Evolutionary conservation across 1,139 yeast species (phyloP).

Genomic region (Hanseniaspora uvarum): DNA sequence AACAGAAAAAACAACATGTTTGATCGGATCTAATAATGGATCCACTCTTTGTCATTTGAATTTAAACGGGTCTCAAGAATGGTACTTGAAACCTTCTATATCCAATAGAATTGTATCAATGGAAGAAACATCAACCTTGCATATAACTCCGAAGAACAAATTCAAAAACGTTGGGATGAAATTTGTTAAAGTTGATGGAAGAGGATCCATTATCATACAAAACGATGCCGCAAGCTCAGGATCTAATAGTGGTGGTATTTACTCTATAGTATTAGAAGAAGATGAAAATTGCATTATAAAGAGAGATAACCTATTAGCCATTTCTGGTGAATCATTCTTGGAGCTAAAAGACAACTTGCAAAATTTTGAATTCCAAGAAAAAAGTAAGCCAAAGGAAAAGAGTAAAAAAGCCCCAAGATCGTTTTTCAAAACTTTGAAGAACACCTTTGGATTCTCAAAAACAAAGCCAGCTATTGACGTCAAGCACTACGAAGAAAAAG

Average conservation of each 20-base stretch:
- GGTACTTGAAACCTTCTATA: constrained; percentile 28
- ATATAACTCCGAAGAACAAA: constrained; percentile 21
- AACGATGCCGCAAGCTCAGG: constrained; percentile 27
- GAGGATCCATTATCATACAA: constrained; percentile 28
- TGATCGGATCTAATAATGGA: constrained; percentile 21
- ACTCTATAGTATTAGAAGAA: constrained; percentile 26
- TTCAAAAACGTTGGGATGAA: constrained; percentile 19
- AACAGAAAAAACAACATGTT: constrained; percentile 22
- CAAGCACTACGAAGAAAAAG: constrained; percentile 8
- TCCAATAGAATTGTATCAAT: constrained; percentile 27
- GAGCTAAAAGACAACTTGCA: constrained; percentile 24
- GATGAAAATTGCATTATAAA: constrained; percentile 26
- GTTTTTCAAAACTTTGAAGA: not conserved
- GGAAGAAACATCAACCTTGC: constrained; percentile 28
- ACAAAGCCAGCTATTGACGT: constrained; percentile 13
- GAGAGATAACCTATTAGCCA: constrained; percentile 28
- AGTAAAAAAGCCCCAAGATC: not conserved
- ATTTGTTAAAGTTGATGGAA: constrained; percentile 26
- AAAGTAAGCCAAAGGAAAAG: not conserved
- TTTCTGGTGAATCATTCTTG: constrained; percentile 26
- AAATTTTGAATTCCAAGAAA: constrained; percentile 9
- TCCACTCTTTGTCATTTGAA: constrained; percentile 26
- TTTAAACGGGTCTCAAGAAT: constrained; percentile 28
- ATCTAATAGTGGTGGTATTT: constrained; percentile 19
- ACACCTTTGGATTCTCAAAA: not conserved